phyloP scores from a whole-genome alignment of 306 rosid genomes.

The Comarum palustre region DNA sequence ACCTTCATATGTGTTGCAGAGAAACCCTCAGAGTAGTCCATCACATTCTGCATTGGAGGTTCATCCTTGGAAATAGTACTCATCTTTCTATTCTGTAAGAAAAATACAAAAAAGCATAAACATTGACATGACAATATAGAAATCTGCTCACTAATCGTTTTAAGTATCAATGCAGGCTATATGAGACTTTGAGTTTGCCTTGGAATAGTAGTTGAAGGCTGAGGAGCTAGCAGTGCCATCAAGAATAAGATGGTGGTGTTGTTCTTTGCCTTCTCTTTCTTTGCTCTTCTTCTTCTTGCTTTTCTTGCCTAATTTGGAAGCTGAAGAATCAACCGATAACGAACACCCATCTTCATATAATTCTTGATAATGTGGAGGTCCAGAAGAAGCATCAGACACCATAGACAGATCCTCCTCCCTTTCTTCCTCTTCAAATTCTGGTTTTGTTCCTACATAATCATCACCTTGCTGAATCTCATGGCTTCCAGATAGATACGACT shows the following conservation, averaged over 20 bases:
- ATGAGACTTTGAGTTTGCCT: conserved; percentile 37
- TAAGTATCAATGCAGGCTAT: not conserved
- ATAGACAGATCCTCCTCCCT: conserved; percentile 65
- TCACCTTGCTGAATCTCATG: conserved; percentile 23
- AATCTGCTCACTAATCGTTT: not conserved
- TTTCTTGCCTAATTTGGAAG: conserved; percentile 25
- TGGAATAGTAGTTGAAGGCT: conserved; percentile 26
- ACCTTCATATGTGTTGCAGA: conserved; percentile 68
- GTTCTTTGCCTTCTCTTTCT: conserved; percentile 35
- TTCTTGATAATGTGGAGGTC: conserved; percentile 66
- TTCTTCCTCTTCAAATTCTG: conserved; percentile 36
- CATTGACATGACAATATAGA: not conserved
- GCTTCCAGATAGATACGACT: conserved; percentile 50
- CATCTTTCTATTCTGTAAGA: conserved; percentile 43
- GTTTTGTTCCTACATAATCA: conserved; percentile 27
- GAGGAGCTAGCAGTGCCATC: conserved; percentile 96
- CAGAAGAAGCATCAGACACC: conserved; percentile 95
- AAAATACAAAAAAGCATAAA: conserved; percentile 22
- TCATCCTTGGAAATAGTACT: conserved; percentile 36
- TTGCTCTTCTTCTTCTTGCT: conserved; percentile 37
- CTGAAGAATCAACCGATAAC: conserved; percentile 30
- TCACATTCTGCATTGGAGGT: conserved; percentile 43
- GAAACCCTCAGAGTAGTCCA: conserved; percentile 50
- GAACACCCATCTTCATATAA: conserved; percentile 36
- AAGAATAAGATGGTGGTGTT: conserved; percentile 45